Percentiles rank a stretch among this genome's conserved stretches.
These are phyloP conservation scores for Exserohilum rostratum DNA, from an alignment of 2,329 filamentous ascomycete species.

Conservation along the genomic window DNA sequence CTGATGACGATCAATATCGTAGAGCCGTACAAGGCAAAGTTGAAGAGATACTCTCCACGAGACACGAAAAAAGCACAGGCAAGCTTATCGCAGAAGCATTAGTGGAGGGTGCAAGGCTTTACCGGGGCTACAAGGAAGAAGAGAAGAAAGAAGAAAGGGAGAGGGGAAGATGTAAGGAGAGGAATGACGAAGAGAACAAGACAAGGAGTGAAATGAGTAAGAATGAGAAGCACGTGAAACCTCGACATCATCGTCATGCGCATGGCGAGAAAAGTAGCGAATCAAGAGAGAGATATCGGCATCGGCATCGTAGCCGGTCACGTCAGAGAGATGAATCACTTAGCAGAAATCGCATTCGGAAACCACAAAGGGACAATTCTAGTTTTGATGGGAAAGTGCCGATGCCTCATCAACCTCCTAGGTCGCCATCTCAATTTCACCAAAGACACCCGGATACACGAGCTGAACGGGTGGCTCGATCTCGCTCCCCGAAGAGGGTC, in stretches of 20 bases:
- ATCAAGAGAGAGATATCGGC: neutral
- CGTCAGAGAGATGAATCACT: neutral
- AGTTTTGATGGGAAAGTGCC: neutral
- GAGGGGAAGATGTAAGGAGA: neutral
- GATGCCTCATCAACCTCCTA: neutral
- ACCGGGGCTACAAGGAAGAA: slow-evolving; percentile 21
- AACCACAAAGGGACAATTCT: neutral
- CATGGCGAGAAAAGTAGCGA: neutral
- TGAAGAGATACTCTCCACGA: slow-evolving; percentile 17
- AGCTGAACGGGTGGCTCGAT: neutral
- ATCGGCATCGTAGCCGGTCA: neutral
- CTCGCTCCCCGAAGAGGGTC: slow-evolving; percentile 11
- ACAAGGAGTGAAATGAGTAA: neutral
- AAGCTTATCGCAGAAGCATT: slow-evolving; percentile 28
- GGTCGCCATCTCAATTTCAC: neutral
- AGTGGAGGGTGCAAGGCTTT: slow-evolving; percentile 28
- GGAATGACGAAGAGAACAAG: neutral
- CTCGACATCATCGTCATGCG: neutral
- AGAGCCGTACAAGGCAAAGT: slow-evolving; percentile 22
- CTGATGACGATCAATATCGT: slow-evolving; percentile 17
- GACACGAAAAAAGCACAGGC: slow-evolving; percentile 13
- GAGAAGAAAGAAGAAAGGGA: slow-evolving; percentile 4
- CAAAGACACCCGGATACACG: neutral
- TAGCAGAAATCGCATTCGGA: neutral
- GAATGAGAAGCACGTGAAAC: neutral